These are phyloP conservation scores for Wickerhamiella sergipiensis DNA, from an alignment of 805 yeast genomes.

Conservation along the genomic window DNA sequence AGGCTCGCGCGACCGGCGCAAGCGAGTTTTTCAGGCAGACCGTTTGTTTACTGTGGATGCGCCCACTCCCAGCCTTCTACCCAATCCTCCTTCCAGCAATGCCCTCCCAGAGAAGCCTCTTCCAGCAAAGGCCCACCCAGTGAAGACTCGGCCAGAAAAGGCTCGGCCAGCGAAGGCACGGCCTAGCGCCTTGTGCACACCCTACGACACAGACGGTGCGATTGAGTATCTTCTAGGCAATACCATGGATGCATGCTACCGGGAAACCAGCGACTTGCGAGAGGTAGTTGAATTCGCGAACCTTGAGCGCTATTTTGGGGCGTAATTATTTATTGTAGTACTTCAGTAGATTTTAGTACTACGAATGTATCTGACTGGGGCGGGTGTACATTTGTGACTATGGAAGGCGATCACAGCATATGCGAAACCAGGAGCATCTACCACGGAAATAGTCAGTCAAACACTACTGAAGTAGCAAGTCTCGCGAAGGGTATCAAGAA, in stretches of 20 bases:
- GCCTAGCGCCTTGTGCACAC: no score
- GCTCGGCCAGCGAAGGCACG: no score
- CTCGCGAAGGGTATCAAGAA: background rate
- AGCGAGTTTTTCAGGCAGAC: background rate
- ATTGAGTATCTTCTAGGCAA: background rate
- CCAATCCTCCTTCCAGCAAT: background rate
- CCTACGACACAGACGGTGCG: background rate
- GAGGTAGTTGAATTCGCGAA: constrained; percentile 11
- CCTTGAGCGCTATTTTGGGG: constrained; percentile 7
- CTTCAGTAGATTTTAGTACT: no score
- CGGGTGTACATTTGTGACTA: background rate
- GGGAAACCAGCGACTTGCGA: background rate
- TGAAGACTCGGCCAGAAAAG: no score
- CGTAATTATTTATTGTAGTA: background rate
- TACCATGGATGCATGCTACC: no score
- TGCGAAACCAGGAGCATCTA: no score
- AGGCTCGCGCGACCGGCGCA: background rate
- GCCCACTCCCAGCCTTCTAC: background rate
- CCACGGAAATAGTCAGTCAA: no score
- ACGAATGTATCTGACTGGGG: background rate
- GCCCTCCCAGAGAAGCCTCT: background rate
- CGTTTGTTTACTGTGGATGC: background rate
- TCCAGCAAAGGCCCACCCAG: no score
- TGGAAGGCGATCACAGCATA: no score
- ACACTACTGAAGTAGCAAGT: no score